Evolutionary conservation across 106 monocot species (phyloP), one percentile per base, ranked within the genome.

Genomic region (Apostasia ramifera): DNA sequence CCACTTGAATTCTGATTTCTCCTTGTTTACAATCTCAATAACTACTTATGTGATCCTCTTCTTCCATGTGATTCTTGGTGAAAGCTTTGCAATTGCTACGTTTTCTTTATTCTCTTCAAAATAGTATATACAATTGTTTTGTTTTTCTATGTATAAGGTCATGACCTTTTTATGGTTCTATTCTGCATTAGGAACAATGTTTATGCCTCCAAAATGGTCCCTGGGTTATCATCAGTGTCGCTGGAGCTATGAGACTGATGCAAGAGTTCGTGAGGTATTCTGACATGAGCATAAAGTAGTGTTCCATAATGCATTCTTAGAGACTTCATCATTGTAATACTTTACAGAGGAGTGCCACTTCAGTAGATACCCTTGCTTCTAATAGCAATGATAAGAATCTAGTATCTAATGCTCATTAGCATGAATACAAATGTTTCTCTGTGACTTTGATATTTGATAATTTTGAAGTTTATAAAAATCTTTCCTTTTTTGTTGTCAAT

Each of bases 131-230:
- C 26, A 26, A 26, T 26, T 26, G 0, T 26, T 26, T 26, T 26
- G 26, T 26, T 26, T 26, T 26, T 26, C 26, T 26, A 26, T 26
- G 26, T 26, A 26, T 26, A 26, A 26, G 26, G 26, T 26, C 26
- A 26, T 26, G 26, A 26, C 26, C 26, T 26, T 26, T 5, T 10
- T 44, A 46, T 45, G 38, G 55, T 63, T 49, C 26, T 41, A 0
- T 68, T 72, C 48, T 53, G 46, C 55, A 60, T 50, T 71, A 97
- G 95, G 95, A 72, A 97, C 86, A 72, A 74, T 97, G 43, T 97
- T 86, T 72, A 97, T 97, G 95, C 95, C 95, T 82, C 92, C 95
- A 46, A 97, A 97, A 63, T 97, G 95, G 95, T 84, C 91, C 2
- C 82, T 97, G 67, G 92, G 92, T 49, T 92, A 97, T 71, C 95